phyloP scores from a whole-genome alignment of 208 protist genomes.

The Trypanosoma vivax region DNA sequence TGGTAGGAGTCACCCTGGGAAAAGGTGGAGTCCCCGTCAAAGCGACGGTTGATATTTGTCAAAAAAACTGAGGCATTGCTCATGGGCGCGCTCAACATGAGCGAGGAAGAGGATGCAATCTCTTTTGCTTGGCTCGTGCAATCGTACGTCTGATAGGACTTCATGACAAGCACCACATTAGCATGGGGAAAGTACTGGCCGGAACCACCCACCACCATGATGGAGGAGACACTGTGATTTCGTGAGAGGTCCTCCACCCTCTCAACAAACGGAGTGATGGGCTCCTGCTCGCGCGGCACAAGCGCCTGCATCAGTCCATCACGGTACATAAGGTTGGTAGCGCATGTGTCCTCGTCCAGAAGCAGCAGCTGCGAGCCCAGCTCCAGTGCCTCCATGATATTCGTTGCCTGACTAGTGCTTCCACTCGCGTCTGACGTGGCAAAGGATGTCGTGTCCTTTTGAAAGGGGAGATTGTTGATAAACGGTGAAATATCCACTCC shows the following conservation, averaged over 20 bases:
- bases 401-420: conserved; percentile 89
- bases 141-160: conserved; percentile 71
- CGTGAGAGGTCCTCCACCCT: conserved; percentile 52
- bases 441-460: conserved; percentile 63
- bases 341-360: conserved; percentile 95
- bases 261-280: conserved; percentile 90
- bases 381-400: conserved; percentile 93
- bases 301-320: conserved; percentile 87
- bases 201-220: conserved; percentile 91
- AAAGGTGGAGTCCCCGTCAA: conserved; percentile 19
- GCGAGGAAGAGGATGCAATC: conserved; percentile 25
- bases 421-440: conserved; percentile 81
- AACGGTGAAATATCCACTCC: conserved; percentile 92
- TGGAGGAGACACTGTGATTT: conserved; percentile 59
- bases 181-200: conserved; percentile 91
- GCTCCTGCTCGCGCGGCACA: conserved; percentile 82
- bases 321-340: conserved; percentile 96
- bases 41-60: conserved; percentile 8
- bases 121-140: conserved; percentile 59
- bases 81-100: not conserved
- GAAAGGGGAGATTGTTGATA: conserved; percentile 86
- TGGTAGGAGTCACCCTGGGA: conserved; percentile 9
- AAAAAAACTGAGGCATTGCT: conserved; percentile 4
- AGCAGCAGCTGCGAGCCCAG: conserved; percentile 79
- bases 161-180: conserved; percentile 83